These are phyloP conservation scores for Penicillium sp. DNA, from an alignment of 2,329 filamentous ascomycete species.

Conservation along the genomic window DNA sequence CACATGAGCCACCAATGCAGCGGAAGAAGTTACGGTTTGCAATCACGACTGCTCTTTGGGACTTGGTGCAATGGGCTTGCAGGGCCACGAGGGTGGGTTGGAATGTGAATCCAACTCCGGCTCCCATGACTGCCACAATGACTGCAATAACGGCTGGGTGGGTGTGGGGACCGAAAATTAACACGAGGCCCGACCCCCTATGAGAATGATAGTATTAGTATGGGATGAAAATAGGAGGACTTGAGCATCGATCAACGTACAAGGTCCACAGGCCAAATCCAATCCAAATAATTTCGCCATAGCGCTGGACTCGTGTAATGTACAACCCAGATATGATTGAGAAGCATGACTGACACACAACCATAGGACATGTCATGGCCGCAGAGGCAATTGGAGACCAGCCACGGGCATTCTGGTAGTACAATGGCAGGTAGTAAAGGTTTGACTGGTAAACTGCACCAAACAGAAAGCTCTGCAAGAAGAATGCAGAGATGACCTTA, in stretches of 20 bases:
- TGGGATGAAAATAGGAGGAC: background rate
- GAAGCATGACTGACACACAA: conserved; percentile 44
- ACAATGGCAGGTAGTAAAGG: conserved; percentile 62
- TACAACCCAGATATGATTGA: conserved; percentile 54
- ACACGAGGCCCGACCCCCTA: conserved; percentile 52
- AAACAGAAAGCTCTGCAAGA: conserved; percentile 60
- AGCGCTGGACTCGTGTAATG: conserved; percentile 56
- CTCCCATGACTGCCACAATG: conserved; percentile 51
- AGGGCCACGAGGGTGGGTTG: conserved; percentile 57
- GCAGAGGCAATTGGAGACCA: conserved; percentile 51
- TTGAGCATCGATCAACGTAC: conserved; percentile 18
- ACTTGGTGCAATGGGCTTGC: conserved; percentile 57
- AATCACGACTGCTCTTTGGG: conserved; percentile 61
- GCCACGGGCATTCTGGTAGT: conserved; percentile 57
- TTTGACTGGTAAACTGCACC: conserved; percentile 59
- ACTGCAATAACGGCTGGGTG: conserved; percentile 50
- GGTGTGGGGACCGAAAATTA: conserved; percentile 49
- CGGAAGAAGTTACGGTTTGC: conserved; percentile 63
- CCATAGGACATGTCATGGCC: conserved; percentile 51
- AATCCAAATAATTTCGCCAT: conserved; percentile 58
- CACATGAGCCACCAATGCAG: conserved; percentile 57
- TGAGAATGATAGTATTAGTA: conserved; percentile 1
- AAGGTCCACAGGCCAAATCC: conserved; percentile 49
- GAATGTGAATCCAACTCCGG: conserved; percentile 55
- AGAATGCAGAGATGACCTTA: conserved; percentile 53